Evolutionary conservation across 2,329 filamentous ascomycete species (phyloP), one percentile per base, ranked within the genome.

Genomic region (Botrytis elliptica): DNA sequence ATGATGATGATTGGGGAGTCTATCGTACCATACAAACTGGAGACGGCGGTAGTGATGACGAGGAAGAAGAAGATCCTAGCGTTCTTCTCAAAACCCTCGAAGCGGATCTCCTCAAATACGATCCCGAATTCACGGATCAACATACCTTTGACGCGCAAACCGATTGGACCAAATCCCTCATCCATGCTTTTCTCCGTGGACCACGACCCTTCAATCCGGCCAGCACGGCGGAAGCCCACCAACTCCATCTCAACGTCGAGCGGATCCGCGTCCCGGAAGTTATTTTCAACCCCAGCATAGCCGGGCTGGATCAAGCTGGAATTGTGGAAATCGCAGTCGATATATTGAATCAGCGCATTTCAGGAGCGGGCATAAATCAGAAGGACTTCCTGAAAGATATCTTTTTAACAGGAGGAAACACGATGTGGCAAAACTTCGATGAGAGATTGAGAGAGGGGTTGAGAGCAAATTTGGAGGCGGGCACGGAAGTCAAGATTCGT

Each of bases 1-100:
- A 99, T 82, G 96, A 99, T 80, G 95, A 97, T 73, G 96, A 99
- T 82, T 99, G 96, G 96, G 94, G 94, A 74, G 94, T 99, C 22
- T 99, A 99, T 83, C 91, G 96, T 71, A 93, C 93, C 59, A 97
- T 98, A 73, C 93, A 94, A 2, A 94, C 93, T 0, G 94, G 94
- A 69, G 92, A 92, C 12, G 88, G 89, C 25, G 93, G 92, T 25
- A 95, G 98, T 36, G 95, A 98, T 77, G 93, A 95, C 79, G 94
- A 97, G 69, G 95, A 97, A 81, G 95, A 98, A 81, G 93, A 95
- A 82, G 95, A 98, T 79, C 88, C 97, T 0, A 88, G 89, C 73
- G 89, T 87, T 8, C 88, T 87, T 73, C 88, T 99, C 64, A 93
- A 93, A 80, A 86, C 85, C 2, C 88, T 98, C 20, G 96, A 99